Evolutionary conservation across 2,329 filamentous ascomycete genomes (phyloP), one percentile per base, ranked within the genome.

Genomic region (Cylindrodendrum hubeiense): DNA sequence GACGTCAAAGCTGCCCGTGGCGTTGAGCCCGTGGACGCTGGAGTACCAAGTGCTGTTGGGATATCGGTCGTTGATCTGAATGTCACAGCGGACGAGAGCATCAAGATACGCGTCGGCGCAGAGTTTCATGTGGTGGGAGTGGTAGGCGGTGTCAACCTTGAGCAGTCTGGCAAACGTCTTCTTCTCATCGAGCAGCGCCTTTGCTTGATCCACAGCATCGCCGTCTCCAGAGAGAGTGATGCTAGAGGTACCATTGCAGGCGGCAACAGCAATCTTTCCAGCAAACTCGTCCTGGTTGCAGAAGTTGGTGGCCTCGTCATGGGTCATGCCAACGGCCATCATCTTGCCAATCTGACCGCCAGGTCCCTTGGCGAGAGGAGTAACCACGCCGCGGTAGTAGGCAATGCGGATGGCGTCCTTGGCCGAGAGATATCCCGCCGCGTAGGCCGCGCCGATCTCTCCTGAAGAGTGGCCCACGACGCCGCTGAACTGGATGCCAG

Each of bases 61-160:
- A 17, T 4, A 46, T 21, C 5, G 37, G 13, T 3, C 46, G 50
- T 43, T 22, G 19, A 49, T 12, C n/a, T 54, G 30, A 46, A 71
- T 24, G 1, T 53, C 26, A 21, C 44, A 61, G 10, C 26, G 24
- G 19, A 53, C 28, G 0, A 72, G 65, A 0, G 52, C 17, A 0
- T 49, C 56, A 6, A 71, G 30, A 28, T 73, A 76, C 2, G 56
- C 57, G 13, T 55, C 51, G 13, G 59, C 64, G 15, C 67, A 71
- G 3, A 60, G 50, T 13, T 50, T 19, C 84, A 86, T 86, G 67
- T 86, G 84, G 1, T 77, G 78, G 0, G 84, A 86, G 71, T 86
- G 84, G 54, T 86, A 86, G 0, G 84, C 84, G 0, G 78, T 83
- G 47, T 85, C 82, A 0, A 86, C 79, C 2, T 70, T 67, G 7